phyloP scores from a whole-genome alignment of 768 basidiomycete species.

The Phylloporus rhodoxanthus region DNA sequence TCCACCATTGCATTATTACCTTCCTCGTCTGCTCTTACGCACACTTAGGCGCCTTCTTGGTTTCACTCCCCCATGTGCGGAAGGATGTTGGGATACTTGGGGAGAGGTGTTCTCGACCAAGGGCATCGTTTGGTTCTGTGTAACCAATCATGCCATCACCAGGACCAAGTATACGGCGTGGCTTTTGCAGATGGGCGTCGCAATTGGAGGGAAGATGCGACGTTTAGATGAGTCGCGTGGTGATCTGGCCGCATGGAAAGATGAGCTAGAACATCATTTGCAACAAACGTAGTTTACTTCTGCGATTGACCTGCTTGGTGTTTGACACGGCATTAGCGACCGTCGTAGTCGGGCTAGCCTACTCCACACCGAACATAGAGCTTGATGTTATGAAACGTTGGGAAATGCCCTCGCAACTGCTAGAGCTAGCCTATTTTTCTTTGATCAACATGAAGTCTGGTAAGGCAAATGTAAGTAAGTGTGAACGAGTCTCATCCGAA shows the following conservation, averaged over 20 bases:
- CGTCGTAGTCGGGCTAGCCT: background rate
- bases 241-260: conserved; percentile 39
- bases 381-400: too few species aligned
- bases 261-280: conserved; percentile 8
- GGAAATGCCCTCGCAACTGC: too few species aligned
- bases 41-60: conserved; percentile 45
- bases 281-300: conserved; percentile 2
- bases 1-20: conserved; percentile 54
- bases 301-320: background rate
- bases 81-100: conserved; percentile 43
- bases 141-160: conserved; percentile 34
- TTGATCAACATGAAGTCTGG: too few species aligned
- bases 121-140: conserved; percentile 47
- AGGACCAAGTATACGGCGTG: conserved; percentile 16
- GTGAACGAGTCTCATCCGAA: too few species aligned
- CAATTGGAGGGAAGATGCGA: conserved; percentile 37
- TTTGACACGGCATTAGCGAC: background rate
- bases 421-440: too few species aligned
- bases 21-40: conserved; percentile 51
- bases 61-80: conserved; percentile 36
- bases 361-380: too few species aligned
- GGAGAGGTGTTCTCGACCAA: conserved; percentile 40
- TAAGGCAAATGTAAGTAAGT: too few species aligned
- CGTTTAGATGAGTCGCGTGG: conserved; percentile 48
- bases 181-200: conserved; percentile 18